These are phyloP conservation scores for Diaporthe vexans DNA, from an alignment of 2,329 filamentous ascomycete species.

Conservation along the genomic window DNA sequence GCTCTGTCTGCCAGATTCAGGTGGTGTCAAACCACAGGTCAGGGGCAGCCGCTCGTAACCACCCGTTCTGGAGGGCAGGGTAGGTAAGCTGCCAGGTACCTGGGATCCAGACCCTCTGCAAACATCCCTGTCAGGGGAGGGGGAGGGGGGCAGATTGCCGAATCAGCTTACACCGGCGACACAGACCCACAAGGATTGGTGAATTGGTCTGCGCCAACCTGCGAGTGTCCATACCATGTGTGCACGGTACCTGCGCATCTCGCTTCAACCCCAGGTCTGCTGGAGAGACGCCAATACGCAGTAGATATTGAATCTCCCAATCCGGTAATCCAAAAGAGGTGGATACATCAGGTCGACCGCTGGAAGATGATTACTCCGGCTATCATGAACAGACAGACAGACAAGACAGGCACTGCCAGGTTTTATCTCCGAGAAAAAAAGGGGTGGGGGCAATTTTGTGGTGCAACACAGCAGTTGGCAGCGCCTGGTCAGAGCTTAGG, in stretches of 20 bases:
- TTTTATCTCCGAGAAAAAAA: neutral
- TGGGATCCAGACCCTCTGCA: neutral
- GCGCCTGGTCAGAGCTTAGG: no score
- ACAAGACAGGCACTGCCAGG: neutral
- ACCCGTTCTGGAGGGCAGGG: neutral
- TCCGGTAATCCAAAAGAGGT: neutral
- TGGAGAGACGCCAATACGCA: neutral
- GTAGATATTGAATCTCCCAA: neutral
- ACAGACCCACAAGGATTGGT: slow-evolving; percentile 12
- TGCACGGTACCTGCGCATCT: neutral
- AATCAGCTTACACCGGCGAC: slow-evolving; percentile 34
- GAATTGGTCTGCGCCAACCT: no score
- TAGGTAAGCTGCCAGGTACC: neutral
- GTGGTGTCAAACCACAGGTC: slow-evolving; percentile 25
- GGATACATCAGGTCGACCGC: neutral
- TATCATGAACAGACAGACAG: neutral
- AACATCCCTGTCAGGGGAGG: slow-evolving; percentile 5
- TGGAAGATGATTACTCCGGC: slow-evolving; percentile 17
- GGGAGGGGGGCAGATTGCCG: neutral
- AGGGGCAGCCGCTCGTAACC: slow-evolving; percentile 25
- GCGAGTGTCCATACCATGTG: neutral
- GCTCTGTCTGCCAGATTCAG: slow-evolving; percentile 31
- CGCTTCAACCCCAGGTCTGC: slow-evolving; percentile 17
- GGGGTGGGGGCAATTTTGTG: slow-evolving; percentile 6
- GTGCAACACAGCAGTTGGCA: neutral